phyloP scores from a whole-genome alignment of 306 rosid genomes.

The Citrullus amarus region DNA sequence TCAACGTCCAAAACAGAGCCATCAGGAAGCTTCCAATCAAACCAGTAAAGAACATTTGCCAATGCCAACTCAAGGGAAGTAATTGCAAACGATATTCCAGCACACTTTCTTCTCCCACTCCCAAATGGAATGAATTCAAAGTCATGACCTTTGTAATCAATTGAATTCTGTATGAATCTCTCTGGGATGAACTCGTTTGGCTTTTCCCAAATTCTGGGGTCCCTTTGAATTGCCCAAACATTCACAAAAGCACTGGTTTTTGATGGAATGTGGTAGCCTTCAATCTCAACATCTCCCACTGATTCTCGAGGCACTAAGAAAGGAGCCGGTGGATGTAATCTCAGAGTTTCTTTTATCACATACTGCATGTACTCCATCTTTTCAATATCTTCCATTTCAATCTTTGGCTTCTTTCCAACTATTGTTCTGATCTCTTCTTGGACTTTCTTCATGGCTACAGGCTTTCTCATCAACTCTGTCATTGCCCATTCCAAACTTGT shows the following conservation, averaged over 20 bases:
- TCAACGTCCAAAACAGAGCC: constrained; percentile 11
- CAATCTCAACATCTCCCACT: neutral
- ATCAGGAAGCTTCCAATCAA: constrained; percentile 17
- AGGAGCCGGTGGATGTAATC: constrained; percentile 28
- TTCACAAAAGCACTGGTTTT: constrained; percentile 13
- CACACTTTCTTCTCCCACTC: constrained; percentile 26
- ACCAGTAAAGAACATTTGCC: constrained; percentile 15
- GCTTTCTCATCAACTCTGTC: constrained; percentile 35
- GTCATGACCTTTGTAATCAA: constrained; percentile 24
- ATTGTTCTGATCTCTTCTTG: constrained; percentile 24
- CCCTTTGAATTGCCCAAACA: constrained; percentile 29
- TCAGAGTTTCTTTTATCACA: constrained; percentile 27
- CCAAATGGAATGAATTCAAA: constrained; percentile 29
- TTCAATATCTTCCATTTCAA: constrained; percentile 22
- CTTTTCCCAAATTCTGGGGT: constrained; percentile 14
- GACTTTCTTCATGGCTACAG: constrained; percentile 22
- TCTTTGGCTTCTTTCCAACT: constrained; percentile 6
- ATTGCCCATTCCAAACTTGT: constrained; percentile 34
- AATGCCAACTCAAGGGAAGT: constrained; percentile 7
- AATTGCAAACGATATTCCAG: constrained; percentile 14
- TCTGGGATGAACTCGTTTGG: constrained; percentile 26
- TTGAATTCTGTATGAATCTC: constrained; percentile 4
- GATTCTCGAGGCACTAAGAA: constrained; percentile 25
- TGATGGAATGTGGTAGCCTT: constrained; percentile 11
- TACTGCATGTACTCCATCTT: constrained; percentile 31